Evolutionary conservation across 108 stramenopile species (phyloP), one percentile per base, ranked within the genome.

Genomic region (Skeletonema marinoi): DNA sequence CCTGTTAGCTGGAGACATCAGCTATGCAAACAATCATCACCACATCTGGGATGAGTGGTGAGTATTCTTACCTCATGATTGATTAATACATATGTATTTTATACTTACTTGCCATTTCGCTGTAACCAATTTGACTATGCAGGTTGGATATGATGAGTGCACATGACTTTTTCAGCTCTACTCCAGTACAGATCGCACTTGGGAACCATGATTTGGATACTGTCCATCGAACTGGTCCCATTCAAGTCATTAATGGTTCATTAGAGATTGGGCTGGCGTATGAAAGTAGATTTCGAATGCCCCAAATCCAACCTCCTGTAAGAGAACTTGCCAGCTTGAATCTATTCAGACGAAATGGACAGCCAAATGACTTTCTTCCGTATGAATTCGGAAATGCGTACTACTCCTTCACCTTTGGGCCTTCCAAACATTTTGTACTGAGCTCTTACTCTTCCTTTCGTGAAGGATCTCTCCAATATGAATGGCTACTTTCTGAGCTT

Each of bases 191-290:
- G 66, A 77, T 90, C 19, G 86, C 88, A 14, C 78, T 88, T 3
- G 95, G 95, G 8, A 96, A 96, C 80, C 93, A 94, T 66, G 93
- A 97, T 60, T 88, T 97, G 82, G 96, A 93, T 56, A 81, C 44
- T 16, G 44, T 46, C 3, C 44, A 46, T 46, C 14, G 14, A 3
- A 4, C 44, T 8, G 44, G 11, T 11, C 44, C 44, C 11, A 46
- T 46, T 10, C 0, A 46, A 12, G 14, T 81, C 38, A 65, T 84
- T 58, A 73, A 75, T 29, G 56, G 75, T 17, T 65, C 77, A 25
- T 56, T 81, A 25, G 90, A 90, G 56, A 86, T 93, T 17, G 92
- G 86, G 58, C 65, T 77, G 64, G 84, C 87, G 4, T 95, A 95
- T 78, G 92, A 95, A 70, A 69, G 64, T 39, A 82, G 92, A 25